Conservation (phyloP, 768 basidiomycete species). For the Pholiota conissans region DNA sequence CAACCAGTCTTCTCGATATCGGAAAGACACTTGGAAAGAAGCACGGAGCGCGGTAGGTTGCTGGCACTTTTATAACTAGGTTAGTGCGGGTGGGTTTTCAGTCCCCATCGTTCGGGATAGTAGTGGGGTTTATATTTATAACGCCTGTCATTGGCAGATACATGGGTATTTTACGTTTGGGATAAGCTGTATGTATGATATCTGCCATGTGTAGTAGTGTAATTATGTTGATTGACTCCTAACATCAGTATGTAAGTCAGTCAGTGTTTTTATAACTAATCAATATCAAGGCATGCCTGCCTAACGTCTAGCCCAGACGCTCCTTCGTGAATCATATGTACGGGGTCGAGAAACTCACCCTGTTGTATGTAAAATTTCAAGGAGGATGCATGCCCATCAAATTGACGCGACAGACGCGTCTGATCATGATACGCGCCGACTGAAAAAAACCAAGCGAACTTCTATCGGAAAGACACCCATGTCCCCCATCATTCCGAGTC, state of each 20-base stretch:
- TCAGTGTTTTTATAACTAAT: not conserved
- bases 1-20: not conserved
- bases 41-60: not conserved
- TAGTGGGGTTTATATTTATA: not conserved
- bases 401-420: not conserved
- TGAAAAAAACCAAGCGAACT: not conserved
- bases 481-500: not conserved
- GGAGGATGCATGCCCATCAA: not conserved
- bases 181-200: not conserved
- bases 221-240: not conserved
- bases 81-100: not conserved
- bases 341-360: not conserved
- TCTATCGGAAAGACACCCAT: not conserved
- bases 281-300: not conserved
- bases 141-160: not conserved
- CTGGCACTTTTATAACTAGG: not conserved
- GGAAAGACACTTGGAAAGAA: not conserved
- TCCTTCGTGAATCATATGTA: not conserved
- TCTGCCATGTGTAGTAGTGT: not conserved
- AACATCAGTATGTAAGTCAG: not conserved
- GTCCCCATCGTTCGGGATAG: not conserved
- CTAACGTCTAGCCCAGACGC: not conserved
- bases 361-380: no score
- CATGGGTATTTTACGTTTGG: not conserved
- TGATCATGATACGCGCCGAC: not conserved